Conservation (phyloP, 805 yeast species). For the Kodamaea restingae region DNA sequence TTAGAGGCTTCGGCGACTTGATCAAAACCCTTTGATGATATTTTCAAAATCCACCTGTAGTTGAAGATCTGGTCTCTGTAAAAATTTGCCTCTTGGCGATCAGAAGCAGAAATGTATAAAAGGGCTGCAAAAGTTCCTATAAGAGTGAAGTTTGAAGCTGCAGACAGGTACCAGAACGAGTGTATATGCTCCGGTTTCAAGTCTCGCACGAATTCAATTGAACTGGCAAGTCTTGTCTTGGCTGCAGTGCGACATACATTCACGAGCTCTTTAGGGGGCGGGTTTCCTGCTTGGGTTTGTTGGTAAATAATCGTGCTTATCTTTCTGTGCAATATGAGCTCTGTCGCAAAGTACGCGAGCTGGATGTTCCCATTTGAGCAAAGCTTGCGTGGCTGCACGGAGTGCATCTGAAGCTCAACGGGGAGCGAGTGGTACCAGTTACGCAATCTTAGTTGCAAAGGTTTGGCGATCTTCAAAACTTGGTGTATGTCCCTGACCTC, state of each 20-base stretch:
- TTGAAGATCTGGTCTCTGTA: slow-evolving; percentile 68
- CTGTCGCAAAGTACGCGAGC: slow-evolving; percentile 84
- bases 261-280: slow-evolving; percentile 34
- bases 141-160: slow-evolving; percentile 72
- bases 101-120: slow-evolving; percentile 57
- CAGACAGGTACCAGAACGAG: slow-evolving; percentile 85
- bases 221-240: slow-evolving; percentile 71
- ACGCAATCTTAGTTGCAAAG: slow-evolving; percentile 65
- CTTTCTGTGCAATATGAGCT: slow-evolving; percentile 77
- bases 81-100: slow-evolving; percentile 56
- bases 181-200: slow-evolving; percentile 79
- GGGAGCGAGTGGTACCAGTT: slow-evolving; percentile 78
- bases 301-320: slow-evolving; percentile 54
- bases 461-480: slow-evolving; percentile 74
- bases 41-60: slow-evolving; percentile 72
- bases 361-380: slow-evolving; percentile 78
- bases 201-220: slow-evolving; percentile 72
- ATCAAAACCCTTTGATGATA: slow-evolving; percentile 70
- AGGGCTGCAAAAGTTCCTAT: slow-evolving; percentile 88
- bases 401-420: slow-evolving; percentile 56
- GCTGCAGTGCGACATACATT: slow-evolving; percentile 83
- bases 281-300: slow-evolving; percentile 28
- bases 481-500: slow-evolving; percentile 57
- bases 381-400: slow-evolving; percentile 55
- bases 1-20: slow-evolving; percentile 73